These are phyloP conservation scores for Solanum chmielewskii DNA, from an alignment of 257 asterid genomes.

Conservation along the genomic window DNA sequence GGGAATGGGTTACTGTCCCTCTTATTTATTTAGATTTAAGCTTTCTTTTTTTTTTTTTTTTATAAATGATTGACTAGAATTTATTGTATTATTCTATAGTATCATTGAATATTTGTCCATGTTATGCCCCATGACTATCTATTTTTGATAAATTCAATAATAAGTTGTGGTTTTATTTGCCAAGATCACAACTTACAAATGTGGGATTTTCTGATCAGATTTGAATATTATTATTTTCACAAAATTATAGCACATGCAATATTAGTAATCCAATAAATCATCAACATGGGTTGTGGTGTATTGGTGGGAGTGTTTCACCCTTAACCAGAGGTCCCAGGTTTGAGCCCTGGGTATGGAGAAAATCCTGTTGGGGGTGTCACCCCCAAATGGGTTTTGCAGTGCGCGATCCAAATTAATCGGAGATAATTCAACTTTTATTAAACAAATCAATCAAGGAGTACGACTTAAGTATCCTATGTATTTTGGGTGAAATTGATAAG, in stretches of 20 bases:
- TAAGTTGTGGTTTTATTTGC: accelerated
- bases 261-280: neutral
- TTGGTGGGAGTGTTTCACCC: too few relatives aligned
- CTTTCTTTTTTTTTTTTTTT: neutral
- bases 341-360: too few relatives aligned
- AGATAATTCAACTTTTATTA: too few relatives aligned
- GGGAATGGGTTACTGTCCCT: neutral
- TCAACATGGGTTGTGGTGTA: too few relatives aligned
- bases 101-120: neutral
- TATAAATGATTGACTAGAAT: neutral
- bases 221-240: neutral
- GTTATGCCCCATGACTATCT: neutral
- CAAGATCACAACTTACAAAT: neutral
- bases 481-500: too few relatives aligned
- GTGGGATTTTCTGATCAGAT: neutral
- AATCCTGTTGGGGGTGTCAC: too few relatives aligned
- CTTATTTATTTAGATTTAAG: neutral
- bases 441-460: too few relatives aligned
- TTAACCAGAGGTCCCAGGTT: too few relatives aligned
- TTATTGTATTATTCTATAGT: neutral
- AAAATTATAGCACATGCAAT: neutral
- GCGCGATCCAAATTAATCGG: too few relatives aligned
- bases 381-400: too few relatives aligned
- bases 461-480: too few relatives aligned
- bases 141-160: neutral